Conservation (phyloP, 169 alveolate genomes). For the Fabrea salina region DNA sequence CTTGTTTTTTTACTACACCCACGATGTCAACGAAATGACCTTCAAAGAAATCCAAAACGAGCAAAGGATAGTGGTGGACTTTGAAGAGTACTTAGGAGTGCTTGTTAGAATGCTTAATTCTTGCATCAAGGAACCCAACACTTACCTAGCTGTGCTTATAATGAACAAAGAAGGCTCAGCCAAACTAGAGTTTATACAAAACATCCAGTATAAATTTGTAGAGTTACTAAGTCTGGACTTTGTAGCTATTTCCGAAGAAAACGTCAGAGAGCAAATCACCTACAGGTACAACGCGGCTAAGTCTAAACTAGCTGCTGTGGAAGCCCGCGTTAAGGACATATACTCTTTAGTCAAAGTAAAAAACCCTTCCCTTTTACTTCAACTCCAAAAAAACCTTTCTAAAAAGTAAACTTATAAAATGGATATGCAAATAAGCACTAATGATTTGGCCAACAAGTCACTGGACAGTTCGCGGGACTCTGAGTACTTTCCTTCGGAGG, state of each 20-base stretch:
- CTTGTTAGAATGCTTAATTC: conserved; percentile 89
- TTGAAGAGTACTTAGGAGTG: conserved; percentile 83
- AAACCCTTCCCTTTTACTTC: conserved; percentile 85
- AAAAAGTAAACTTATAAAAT: too few species aligned
- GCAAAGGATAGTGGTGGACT: conserved; percentile 90
- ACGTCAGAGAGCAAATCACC: conserved; percentile 82
- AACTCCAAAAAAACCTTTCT: conserved; percentile 80
- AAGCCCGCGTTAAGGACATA: conserved; percentile 73
- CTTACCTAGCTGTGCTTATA: conserved; percentile 84
- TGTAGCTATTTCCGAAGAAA: conserved; percentile 87
- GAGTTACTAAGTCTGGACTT: conserved; percentile 89
- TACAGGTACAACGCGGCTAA: conserved; percentile 82
- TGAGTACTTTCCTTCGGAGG: too few species aligned
- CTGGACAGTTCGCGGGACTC: too few species aligned
- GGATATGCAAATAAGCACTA: too few species aligned
- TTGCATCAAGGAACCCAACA: conserved; percentile 88
- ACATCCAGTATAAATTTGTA: conserved; percentile 91
- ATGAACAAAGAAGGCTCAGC: conserved; percentile 82
- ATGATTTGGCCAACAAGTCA: too few species aligned
- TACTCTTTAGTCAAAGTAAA: conserved; percentile 71
- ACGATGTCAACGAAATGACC: conserved; percentile 49
- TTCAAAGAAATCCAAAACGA: conserved; percentile 84
- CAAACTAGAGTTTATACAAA: conserved; percentile 81
- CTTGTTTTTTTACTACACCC: conserved; percentile 91
- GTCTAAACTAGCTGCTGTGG: conserved; percentile 78